These are phyloP conservation scores for Scheffersomyces coipomensis DNA, from an alignment of 805 yeast genomes.

Conservation along the genomic window DNA sequence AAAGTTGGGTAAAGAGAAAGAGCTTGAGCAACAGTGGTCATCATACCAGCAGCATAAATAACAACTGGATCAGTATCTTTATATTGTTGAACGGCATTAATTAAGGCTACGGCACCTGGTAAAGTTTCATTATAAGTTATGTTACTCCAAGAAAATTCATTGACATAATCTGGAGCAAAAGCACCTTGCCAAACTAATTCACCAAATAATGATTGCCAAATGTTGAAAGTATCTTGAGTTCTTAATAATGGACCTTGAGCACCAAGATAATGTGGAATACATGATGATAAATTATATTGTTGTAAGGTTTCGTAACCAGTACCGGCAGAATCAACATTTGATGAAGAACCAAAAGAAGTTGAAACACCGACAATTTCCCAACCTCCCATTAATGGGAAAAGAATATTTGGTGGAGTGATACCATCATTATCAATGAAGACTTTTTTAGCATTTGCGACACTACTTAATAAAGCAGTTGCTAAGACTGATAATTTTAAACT, in stretches of 20 bases:
- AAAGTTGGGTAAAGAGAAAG: constrained; percentile 36
- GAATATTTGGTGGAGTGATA: constrained; percentile 31
- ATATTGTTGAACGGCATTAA: constrained; percentile 37
- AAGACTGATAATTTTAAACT: background rate
- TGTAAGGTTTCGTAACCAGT: constrained; percentile 24
- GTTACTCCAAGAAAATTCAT: constrained; percentile 29
- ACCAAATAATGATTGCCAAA: constrained; percentile 37
- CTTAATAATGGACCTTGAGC: constrained; percentile 37
- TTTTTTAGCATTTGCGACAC: constrained; percentile 12
- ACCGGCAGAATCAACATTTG: constrained; percentile 40
- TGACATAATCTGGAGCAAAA: constrained; percentile 27
- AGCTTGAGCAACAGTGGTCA: constrained; percentile 48
- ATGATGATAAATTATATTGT: constrained; percentile 30
- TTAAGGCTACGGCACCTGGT: constrained; percentile 39
- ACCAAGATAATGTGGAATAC: constrained; percentile 37
- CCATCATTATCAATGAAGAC: constrained; percentile 45
- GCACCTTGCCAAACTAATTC: constrained; percentile 44
- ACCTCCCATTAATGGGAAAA: constrained; percentile 38
- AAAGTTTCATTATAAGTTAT: constrained; percentile 23
- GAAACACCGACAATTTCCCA: constrained; percentile 40
- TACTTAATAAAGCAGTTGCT: constrained; percentile 8
- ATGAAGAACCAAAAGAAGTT: constrained; percentile 36
- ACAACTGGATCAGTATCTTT: constrained; percentile 32
- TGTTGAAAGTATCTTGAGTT: constrained; percentile 37
- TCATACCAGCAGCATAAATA: constrained; percentile 39